These are phyloP conservation scores for Trifolium dubium DNA, from an alignment of 306 rosid genomes.

Conservation along the genomic window DNA sequence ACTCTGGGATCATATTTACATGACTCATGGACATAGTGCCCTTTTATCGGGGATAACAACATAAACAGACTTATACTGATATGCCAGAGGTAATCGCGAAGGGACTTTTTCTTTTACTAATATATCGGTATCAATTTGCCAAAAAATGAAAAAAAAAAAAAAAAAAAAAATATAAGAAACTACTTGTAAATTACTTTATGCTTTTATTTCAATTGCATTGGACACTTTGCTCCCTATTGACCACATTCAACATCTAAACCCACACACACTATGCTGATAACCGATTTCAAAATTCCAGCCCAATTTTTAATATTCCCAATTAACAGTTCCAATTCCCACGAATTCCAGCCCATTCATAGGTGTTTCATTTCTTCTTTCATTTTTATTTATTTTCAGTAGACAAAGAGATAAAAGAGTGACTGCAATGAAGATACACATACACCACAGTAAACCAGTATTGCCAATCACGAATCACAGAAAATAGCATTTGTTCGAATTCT, in stretches of 20 bases:
- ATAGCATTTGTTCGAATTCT: background rate
- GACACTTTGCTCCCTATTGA: background rate
- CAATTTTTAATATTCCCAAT: background rate
- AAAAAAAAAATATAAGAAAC: no score
- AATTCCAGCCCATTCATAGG: no score
- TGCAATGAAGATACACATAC: background rate
- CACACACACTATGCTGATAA: background rate
- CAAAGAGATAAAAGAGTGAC: slow-evolving; percentile 3
- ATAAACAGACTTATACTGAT: background rate
- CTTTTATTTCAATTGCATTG: slow-evolving; percentile 6
- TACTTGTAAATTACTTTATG: background rate
- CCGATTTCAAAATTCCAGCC: background rate
- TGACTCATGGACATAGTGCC: no score
- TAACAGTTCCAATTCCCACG: no score
- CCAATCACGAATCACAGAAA: background rate
- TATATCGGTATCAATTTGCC: background rate
- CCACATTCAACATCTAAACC: slow-evolving; percentile 21
- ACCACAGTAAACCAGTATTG: background rate
- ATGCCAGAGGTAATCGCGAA: background rate
- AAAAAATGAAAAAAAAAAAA: background rate
- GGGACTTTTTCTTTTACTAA: background rate
- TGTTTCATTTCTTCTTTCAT: slow-evolving; percentile 13
- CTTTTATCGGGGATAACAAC: background rate
- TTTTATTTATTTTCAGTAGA: background rate
- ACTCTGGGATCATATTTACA: no score